These are phyloP conservation scores for Sclerotinia nivalis DNA, from an alignment of 2,329 filamentous ascomycete species.

Conservation along the genomic window DNA sequence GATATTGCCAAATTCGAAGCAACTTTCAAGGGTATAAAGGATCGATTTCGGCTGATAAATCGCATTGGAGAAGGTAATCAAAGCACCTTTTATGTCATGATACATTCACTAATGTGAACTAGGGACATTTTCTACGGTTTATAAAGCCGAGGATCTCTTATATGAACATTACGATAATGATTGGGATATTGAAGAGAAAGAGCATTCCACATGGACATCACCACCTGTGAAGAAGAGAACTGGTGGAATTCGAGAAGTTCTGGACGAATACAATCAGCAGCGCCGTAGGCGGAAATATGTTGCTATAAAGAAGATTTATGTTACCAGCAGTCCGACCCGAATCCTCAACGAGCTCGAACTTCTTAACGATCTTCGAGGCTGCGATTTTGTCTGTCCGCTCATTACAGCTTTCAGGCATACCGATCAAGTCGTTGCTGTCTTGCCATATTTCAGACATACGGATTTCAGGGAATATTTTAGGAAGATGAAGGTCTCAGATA, in stretches of 20 bases:
- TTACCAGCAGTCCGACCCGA: constrained; percentile 88
- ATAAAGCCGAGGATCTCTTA: constrained; percentile 92
- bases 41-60: constrained; percentile 88
- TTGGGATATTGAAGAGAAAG: constrained; percentile 74
- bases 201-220: constrained; percentile 66
- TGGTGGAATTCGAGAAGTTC: constrained; percentile 40
- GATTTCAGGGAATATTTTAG: constrained; percentile 96
- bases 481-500: constrained; percentile 81
- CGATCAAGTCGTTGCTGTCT: constrained; percentile 91
- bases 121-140: constrained; percentile 98
- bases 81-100: not conserved
- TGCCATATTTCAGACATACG: constrained; percentile 93
- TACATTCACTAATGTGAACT: constrained; percentile 28
- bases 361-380: constrained; percentile 81
- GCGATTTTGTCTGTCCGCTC: constrained; percentile 84
- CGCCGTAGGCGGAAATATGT: constrained; percentile 71
- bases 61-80: constrained; percentile 87
- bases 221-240: constrained; percentile 61
- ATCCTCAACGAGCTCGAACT: constrained; percentile 97
- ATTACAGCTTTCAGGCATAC: constrained; percentile 95
- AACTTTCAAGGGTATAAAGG: constrained; percentile 79
- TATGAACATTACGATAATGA: constrained; percentile 82
- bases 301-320: constrained; percentile 99
- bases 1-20: constrained; percentile 86
- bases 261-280: constrained; percentile 40